phyloP scores from a whole-genome alignment of 768 basidiomycete species.

The Neoboletus magnificus region DNA sequence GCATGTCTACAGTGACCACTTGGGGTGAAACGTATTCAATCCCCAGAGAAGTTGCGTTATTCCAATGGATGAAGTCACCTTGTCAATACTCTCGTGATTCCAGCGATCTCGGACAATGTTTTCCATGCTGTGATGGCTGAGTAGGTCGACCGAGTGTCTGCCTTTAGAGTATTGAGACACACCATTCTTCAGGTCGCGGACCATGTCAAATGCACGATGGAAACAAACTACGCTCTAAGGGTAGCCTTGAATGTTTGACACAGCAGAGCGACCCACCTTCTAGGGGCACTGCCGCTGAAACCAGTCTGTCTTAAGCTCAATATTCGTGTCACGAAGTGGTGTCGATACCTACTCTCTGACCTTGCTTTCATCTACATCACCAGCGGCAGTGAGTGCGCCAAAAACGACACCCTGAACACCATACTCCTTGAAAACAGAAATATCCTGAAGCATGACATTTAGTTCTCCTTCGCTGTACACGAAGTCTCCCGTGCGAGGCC shows the following conservation, averaged over 20 bases:
- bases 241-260: background rate
- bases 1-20: slow-evolving; percentile 52
- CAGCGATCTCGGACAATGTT: slow-evolving; percentile 53
- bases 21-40: slow-evolving; percentile 21
- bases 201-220: slow-evolving; percentile 79
- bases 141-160: background rate
- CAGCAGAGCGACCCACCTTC: slow-evolving; percentile 45
- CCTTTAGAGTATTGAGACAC: slow-evolving; percentile 1
- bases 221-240: slow-evolving; percentile 57
- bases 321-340: background rate
- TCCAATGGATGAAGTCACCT: slow-evolving; percentile 45
- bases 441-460: slow-evolving; percentile 73
- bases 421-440: slow-evolving; percentile 53
- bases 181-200: slow-evolving; percentile 53
- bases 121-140: slow-evolving; percentile 24
- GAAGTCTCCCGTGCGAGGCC: slow-evolving; percentile 79
- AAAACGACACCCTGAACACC: slow-evolving; percentile 67
- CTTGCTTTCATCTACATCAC: slow-evolving; percentile 54
- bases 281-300: slow-evolving; percentile 54
- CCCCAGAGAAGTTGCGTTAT: background rate
- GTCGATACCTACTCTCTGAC: slow-evolving; percentile 44
- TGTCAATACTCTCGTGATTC: slow-evolving; percentile 74
- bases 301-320: slow-evolving; percentile 39
- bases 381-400: slow-evolving; percentile 55
- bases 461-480: slow-evolving; percentile 65